Base-by-base conservation (phyloP, 768 basidiomycete genomes). In the Termitomyces eurrhizus region DNA sequence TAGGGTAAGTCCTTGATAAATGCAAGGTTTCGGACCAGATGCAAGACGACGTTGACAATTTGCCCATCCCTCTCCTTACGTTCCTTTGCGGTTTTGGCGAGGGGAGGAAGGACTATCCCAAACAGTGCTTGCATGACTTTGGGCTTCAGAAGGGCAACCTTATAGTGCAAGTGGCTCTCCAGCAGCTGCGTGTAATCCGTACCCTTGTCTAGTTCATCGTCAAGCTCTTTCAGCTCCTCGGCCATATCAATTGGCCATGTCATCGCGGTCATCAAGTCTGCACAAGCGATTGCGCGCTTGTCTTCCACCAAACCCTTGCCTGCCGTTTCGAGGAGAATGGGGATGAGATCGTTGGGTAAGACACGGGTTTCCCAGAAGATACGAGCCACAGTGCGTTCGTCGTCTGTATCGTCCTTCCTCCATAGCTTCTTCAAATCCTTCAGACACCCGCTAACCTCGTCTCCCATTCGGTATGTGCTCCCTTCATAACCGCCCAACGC, bases 191-290 rank as follows among this genome's bases (percentile, higher is more conserved):
- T 93, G 73, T 95, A 98, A 71, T 99, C 97, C 16, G 92, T 85
- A 18, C 88, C 85, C 62, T 83, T 85, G 72, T 92, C 91, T 21
- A 85, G 65, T 42, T 89, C 91, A 48, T 94, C 91, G 69, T 90
- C 88, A 57, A 98, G 84, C 69, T 98, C 97, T 67, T 90, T 91
- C 64, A 99, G 79, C 73, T 98, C 97, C 67, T 93, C 91, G 0
- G 93, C 91, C 63, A 98, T 79, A 73, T 98, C 93, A 57, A 99
- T 96, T 0, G 97, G 97, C 97, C 97, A 99, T 1, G 96, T 98
- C 92, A 99, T 92, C 0, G 95, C 95, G 0, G 93, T 92, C 70
- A 98, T 88, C 26, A 99, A 78, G 70, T 98, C 97, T 8, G 87
- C 88, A 64, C 88, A 90, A 0, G 88, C 84, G 32, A 96, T 82